Percentiles rank a stretch among this genome's conserved stretches.
These are phyloP conservation scores for Suillus brevipes DNA, from an alignment of 768 basidiomycete genomes.

Conservation along the genomic window DNA sequence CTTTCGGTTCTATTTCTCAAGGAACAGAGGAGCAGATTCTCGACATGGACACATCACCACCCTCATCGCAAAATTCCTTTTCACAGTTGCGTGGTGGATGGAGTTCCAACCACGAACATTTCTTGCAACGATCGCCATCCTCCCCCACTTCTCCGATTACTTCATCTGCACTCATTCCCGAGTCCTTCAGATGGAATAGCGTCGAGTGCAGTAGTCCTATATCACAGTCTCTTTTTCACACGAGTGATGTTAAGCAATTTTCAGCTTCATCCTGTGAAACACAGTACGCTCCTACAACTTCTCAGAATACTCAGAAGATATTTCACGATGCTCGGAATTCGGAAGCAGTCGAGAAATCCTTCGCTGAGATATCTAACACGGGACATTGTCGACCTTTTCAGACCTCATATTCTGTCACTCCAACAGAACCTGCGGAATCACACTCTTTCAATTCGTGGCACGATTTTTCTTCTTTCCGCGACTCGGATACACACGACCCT, in stretches of 20 bases:
- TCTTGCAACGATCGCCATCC: not conserved
- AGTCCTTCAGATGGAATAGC: not conserved
- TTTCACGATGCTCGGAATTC: not conserved
- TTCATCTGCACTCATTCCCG: not conserved
- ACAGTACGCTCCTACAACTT: not conserved
- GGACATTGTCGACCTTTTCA: not conserved
- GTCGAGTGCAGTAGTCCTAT: not conserved
- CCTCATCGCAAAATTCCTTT: not conserved
- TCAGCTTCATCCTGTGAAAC: not conserved
- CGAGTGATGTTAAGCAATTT: not conserved
- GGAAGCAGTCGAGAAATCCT: not conserved
- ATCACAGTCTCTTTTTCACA: not conserved
- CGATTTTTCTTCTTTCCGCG: not conserved
- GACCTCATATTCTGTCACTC: not conserved
- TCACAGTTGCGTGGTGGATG: not conserved
- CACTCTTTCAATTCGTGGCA: not conserved
- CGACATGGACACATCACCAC: conserved; percentile 25
- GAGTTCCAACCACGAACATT: not conserved
- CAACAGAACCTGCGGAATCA: not conserved
- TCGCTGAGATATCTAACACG: not conserved
- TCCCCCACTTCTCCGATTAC: not conserved
- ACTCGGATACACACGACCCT: not conserved
- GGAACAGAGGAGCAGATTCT: conserved; percentile 19
- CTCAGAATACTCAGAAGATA: not conserved
- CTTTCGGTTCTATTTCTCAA: conserved; percentile 12